Base-by-base conservation (phyloP, 345 rosid species). In the Toxicodendron radicans region DNA sequence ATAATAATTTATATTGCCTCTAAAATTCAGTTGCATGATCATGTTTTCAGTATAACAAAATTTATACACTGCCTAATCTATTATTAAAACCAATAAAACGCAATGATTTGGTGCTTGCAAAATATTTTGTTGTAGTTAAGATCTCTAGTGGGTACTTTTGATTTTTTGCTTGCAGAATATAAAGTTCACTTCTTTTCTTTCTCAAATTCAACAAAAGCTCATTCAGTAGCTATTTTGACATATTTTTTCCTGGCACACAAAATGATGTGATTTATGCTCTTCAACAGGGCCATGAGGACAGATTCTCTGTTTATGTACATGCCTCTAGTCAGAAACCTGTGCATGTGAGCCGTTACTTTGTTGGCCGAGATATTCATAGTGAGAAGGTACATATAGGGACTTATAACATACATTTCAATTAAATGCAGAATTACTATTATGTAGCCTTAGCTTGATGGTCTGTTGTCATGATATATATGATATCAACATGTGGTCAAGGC, bases 271-370 rank as follows among this genome's bases (percentile, higher is more conserved):
- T 63, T 65, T 70, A 21, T 61, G 14, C 33, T 74, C 66, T 79
- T 76, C 23, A 30, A 71, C 86, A 90, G 95, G 95, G 95, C 24
- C 88, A 90, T 73, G 92, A 87, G 56, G 85, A 68, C 70, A 88
- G 83, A 54, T 88, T 77, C 77, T 77, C 91, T 27, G 80, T 90
- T 58, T 90, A 83, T 80, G 86, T 88, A 21, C 95, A 90, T 35
- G 86, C 95, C 4, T 90, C 95, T 23, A 84, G 78, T 77, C 86
- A 80, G 66, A 83, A n/a, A 57, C 85, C 90, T 49, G 69, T 74
- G 52, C 95, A 87, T 63, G 64, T 58, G 1, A 90, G 95, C 74
- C 78, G 43, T 63, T 87, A 84, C 71, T 90, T 90, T 80, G 78
- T 71, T 57, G 91, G 86, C 43, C 81, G 90, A 67, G 92, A 88